Evolutionary conservation across 768 basidiomycete species (phyloP).

Genomic region (Suillus decipiens): DNA sequence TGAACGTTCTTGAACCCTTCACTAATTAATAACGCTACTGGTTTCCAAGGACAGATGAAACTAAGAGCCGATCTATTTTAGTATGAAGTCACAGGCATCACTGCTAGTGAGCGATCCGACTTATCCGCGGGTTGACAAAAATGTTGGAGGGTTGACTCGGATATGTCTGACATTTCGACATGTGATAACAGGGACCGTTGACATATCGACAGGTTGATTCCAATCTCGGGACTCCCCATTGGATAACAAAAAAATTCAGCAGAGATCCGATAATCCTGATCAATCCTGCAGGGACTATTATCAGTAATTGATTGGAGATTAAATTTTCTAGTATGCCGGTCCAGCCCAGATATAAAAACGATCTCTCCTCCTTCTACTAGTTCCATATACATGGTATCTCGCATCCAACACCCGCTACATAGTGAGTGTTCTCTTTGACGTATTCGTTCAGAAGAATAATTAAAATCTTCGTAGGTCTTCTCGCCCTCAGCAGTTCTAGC

Average conservation of each 20-base stretch:
- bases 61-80: too few species aligned
- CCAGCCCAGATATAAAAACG: neutral
- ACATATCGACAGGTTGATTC: neutral
- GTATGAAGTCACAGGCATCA: too few species aligned
- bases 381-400: neutral
- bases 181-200: too few species aligned
- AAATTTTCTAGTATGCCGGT: neutral
- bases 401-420: neutral
- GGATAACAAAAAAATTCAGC: neutral
- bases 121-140: too few species aligned
- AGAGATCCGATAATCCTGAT: too few species aligned
- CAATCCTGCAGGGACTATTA: neutral
- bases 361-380: neutral
- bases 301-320: neutral
- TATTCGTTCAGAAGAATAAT: neutral
- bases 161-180: too few species aligned
- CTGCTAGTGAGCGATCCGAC: too few species aligned
- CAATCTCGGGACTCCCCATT: neutral
- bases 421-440: neutral
- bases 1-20: too few species aligned
- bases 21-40: too few species aligned
- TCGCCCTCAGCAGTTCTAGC: neutral
- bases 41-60: too few species aligned
- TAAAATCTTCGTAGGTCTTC: neutral
- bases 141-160: too few species aligned